Base-by-base conservation (phyloP, 2,329 filamentous ascomycete genomes). In the Aureobasidium sp. region DNA sequence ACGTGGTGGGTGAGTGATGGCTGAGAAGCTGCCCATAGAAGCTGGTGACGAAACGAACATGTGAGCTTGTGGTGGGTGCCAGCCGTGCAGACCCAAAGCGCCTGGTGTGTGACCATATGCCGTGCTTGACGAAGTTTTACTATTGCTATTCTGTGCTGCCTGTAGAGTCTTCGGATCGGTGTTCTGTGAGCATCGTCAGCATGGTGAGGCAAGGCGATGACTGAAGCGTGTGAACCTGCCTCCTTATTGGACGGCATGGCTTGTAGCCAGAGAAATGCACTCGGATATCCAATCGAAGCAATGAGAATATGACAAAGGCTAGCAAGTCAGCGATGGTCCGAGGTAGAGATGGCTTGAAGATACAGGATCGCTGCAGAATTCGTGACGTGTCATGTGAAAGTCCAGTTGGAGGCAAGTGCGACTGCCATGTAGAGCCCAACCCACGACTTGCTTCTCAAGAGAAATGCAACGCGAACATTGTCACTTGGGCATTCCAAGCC, bases 11-110 rank as follows among this genome's bases (percentile, higher is more conserved):
- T 34, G 41, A 29, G 29, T 25, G 27, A 32, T 42, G 27, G 27
- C 34, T 25, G 57, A 42, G 27, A 41, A 42, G 34, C 44, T 42
- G 27, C n/a, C 34, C n/a, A 29, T 16, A 39, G 57, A 41, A 41
- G 42, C 21, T 30, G 57, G 32, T 16, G 25, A 34, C 41, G 49
- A 48, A 14, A 34, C 25, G 9, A 61, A 61, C 32, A 61, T 49
- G 50, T 61, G 60, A 45, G 60, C 50, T 27, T 57, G 60, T n/a
- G 60, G 60, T 27, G 49, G 42, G 4, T 55, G 44, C 60, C 60
- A 57, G 34, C 50, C 36, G 10, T 36, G 49, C 30, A 61, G 29
- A 3, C 50, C 49, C 25, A 54, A 13, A 49, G 29, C 8, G 11
- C 42, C 60, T n/a, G 60, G 41, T n/a, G 36, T 36, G 27, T 49